Conservation (phyloP, 2,329 filamentous ascomycete genomes). For the Diaporthe sp. region DNA sequence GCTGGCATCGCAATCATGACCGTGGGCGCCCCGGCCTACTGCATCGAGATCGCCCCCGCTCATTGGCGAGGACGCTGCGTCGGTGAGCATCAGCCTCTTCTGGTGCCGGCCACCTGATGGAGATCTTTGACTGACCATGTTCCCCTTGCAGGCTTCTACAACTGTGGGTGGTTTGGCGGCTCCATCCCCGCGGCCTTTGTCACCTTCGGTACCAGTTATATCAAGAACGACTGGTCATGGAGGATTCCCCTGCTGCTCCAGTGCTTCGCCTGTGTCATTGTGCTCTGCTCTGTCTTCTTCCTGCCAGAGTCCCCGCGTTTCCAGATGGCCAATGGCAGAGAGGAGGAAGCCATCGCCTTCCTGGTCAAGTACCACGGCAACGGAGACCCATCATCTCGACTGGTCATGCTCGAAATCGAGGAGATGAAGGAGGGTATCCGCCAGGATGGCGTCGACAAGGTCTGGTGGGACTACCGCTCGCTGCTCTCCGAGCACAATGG, state of each 20-base stretch:
- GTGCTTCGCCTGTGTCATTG: conserved; percentile 58
- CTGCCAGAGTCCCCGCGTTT: conserved; percentile 59
- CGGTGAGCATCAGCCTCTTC: conserved; percentile 47
- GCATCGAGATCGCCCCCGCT: conserved; percentile 62
- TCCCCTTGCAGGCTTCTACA: conserved; percentile 58
- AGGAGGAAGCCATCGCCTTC: conserved; percentile 57
- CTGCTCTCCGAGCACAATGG: conserved; percentile 59
- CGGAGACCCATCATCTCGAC: conserved; percentile 54
- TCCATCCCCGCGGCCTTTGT: conserved; percentile 64
- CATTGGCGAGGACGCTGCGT: conserved; percentile 65
- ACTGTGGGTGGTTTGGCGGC: conserved; percentile 67
- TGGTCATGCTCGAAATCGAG: conserved; percentile 57
- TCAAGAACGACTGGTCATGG: conserved; percentile 62
- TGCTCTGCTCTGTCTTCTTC: conserved; percentile 55
- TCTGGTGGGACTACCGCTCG: conserved; percentile 63
- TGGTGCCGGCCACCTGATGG: not conserved
- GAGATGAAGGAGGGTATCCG: conserved; percentile 61
- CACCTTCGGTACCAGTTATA: conserved; percentile 62
- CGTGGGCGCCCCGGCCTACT: conserved; percentile 63
- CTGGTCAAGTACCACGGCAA: conserved; percentile 60
- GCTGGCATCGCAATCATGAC: conserved; percentile 63
- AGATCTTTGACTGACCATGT: not conserved
- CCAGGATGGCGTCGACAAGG: conserved; percentile 62
- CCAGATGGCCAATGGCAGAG: conserved; percentile 57
- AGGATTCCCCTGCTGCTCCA: conserved; percentile 65